phyloP scores from a whole-genome alignment of 2,329 filamentous ascomycete genomes.

The Diplodia corticola region DNA sequence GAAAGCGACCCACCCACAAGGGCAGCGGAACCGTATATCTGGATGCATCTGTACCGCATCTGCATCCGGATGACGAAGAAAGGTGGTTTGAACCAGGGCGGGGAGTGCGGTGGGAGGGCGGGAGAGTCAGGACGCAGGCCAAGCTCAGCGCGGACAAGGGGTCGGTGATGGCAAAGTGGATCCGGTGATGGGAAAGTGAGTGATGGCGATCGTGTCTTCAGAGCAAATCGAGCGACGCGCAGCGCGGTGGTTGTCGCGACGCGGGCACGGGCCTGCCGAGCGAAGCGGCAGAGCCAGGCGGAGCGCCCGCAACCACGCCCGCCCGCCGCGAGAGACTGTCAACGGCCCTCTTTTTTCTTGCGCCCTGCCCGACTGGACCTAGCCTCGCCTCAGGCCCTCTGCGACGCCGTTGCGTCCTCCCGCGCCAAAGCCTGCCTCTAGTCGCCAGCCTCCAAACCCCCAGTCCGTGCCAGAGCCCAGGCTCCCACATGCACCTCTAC shows the following conservation, averaged over 20 bases:
- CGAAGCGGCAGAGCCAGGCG: not conserved
- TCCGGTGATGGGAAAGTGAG: conserved; percentile 16
- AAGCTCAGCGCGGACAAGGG: conserved; percentile 7
- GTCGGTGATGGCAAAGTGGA: conserved; percentile 15
- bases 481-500: not conserved
- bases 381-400: not conserved
- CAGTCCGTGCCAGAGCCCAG: not conserved
- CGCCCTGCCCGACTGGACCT: not conserved
- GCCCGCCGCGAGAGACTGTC: not conserved
- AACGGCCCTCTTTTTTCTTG: not conserved
- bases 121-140: conserved; percentile 13
- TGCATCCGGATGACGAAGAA: too few relatives aligned
- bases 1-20: too few relatives aligned
- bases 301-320: conserved; percentile 2
- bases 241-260: not conserved
- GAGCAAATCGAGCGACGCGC: conserved; percentile 2
- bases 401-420: conserved; percentile 7
- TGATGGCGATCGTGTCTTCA: conserved; percentile 9
- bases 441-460: not conserved
- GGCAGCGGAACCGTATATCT: too few relatives aligned
- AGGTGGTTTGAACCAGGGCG: too few relatives aligned
- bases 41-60: too few relatives aligned
- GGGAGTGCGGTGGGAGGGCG: not conserved
- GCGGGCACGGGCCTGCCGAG: not conserved
- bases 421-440: not conserved